A percentile compares a stretch with the other conserved stretches of the same genome.
Conservation (phyloP, 1,139 yeast genomes). For the Saccharomyces hybrid region DNA sequence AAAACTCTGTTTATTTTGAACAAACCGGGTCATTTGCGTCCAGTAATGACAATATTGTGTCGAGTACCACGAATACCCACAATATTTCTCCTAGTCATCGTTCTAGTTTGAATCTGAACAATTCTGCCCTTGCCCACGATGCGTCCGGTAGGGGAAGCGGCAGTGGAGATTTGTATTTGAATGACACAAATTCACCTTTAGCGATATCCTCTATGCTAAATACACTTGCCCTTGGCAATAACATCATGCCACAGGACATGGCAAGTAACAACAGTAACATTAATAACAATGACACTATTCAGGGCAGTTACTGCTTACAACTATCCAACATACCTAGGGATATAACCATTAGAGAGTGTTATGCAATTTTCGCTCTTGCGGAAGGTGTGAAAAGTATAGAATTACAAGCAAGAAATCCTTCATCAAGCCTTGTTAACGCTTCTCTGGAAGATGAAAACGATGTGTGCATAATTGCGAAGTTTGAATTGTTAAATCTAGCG, state of each 20-base stretch:
- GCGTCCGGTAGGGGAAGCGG: conserved; percentile 8
- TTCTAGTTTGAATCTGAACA: conserved; percentile 12
- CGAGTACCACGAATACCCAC: conserved; percentile 5
- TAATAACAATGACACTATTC: background rate
- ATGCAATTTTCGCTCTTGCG: conserved; percentile 72
- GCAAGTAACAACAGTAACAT: background rate
- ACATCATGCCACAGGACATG: background rate
- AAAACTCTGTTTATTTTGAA: conserved; percentile 3
- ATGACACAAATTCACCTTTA: conserved; percentile 20
- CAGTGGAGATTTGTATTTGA: conserved; percentile 1
- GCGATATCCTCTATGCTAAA: conserved; percentile 28
- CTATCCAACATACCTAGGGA: conserved; percentile 65
- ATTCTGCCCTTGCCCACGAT: conserved; percentile 2
- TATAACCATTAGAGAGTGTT: conserved; percentile 67
- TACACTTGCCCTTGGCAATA: conserved; percentile 17
- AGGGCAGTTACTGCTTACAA: conserved; percentile 27
- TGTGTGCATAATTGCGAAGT: conserved; percentile 48
- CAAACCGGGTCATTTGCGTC: background rate
- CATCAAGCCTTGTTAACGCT: background rate
- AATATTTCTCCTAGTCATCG: conserved; percentile 14
- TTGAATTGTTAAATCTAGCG: conserved; percentile 58
- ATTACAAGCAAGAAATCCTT: conserved; percentile 32
- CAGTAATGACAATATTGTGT: background rate
- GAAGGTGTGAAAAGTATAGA: conserved; percentile 64
- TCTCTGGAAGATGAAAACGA: conserved; percentile 6